Base-by-base conservation (phyloP, 371 early-diverging fungal genomes). In the Mortierella sp. region DNA sequence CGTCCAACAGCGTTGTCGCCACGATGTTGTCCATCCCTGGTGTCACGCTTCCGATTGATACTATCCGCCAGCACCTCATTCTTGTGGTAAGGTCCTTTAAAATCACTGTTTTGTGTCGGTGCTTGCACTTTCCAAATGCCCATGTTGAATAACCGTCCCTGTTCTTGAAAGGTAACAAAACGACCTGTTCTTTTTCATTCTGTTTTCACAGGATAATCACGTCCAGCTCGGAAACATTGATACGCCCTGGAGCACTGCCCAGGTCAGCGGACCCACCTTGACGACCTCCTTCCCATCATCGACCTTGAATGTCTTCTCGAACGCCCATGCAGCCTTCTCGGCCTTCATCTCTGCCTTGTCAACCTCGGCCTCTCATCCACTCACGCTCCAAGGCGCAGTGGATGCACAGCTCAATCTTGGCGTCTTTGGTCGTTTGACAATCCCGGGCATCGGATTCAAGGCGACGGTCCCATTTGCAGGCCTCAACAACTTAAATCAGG, bases 21-120 rank as follows among this genome's bases (percentile, higher is more conserved):
- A 59, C 60, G 17, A 75, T 75, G 76, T 42, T 75, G 30, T 64
- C 64, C 32, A 64, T 75, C 47, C 70, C 76, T 23, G 76, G 76
- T 21, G 60, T 75, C 28, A 56, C 56, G 21, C 62, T 75, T 31
- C 76, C 76, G 11, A 75, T 64, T 17, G 42, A 54, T 28, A 44
- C 49, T 27, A 43, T 68, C 32, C 41, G 44, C 4, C 76, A 75
- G 57, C 56, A 69, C 57, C 59, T 75, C 41, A 64, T 60, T 48
- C 41, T 71, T n/a, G 32, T 43, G 23, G 72, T 70, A 63, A 37
- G 70, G 37, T 1, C 11, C 5, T 17, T 14, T 39, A 39, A 39
- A 39, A 24, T n/a, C n/a, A n/a, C n/a, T n/a, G n/a, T n/a, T n/a
- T n/a, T n/a, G n/a, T n/a, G n/a, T n/a, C n/a, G n/a, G n/a, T n/a